phyloP scores from a whole-genome alignment of 2,329 filamentous ascomycete genomes.

The Torrubiella hemipterigena region DNA sequence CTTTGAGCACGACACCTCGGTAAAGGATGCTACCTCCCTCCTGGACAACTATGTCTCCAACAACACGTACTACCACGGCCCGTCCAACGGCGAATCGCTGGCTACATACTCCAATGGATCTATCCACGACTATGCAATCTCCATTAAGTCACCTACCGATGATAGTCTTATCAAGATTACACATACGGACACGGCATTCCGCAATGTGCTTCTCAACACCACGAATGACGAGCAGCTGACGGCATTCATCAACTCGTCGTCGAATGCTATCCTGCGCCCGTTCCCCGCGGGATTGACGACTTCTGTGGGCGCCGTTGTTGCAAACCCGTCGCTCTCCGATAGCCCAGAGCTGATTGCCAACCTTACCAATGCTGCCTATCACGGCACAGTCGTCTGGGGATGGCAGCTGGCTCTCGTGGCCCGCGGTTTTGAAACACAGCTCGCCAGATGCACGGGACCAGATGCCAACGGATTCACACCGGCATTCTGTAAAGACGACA shows the following conservation, averaged over 20 bases:
- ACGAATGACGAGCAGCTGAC: slow-evolving; percentile 45
- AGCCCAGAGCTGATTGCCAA: slow-evolving; percentile 32
- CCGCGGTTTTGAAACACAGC: slow-evolving; percentile 43
- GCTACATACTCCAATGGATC: slow-evolving; percentile 18
- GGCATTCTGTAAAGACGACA: slow-evolving; percentile 35
- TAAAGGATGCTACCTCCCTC: slow-evolving; percentile 28
- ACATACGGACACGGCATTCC: slow-evolving; percentile 54
- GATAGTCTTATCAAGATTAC: slow-evolving; percentile 41
- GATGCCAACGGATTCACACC: slow-evolving; percentile 13
- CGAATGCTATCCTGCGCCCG: slow-evolving; percentile 41
- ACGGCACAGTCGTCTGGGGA: slow-evolving; percentile 53
- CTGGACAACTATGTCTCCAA: slow-evolving; percentile 32
- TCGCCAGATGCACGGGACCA: slow-evolving; percentile 32
- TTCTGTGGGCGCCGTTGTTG: slow-evolving; percentile 42
- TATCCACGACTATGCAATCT: slow-evolving; percentile 41
- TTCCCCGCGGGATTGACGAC: slow-evolving; percentile 49
- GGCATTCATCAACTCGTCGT: slow-evolving; percentile 41
- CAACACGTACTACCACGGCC: slow-evolving; percentile 28
- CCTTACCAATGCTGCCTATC: slow-evolving; percentile 44
- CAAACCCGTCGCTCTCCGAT: slow-evolving; percentile 46
- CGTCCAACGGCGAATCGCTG: slow-evolving; percentile 27
- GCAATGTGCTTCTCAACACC: slow-evolving; percentile 48
- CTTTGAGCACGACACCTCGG: slow-evolving; percentile 34
- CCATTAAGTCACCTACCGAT: slow-evolving; percentile 39
- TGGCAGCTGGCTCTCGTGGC: slow-evolving; percentile 57